Evolutionary conservation across 371 early-diverging fungal genomes (phyloP), one percentile per base, ranked within the genome.

Genomic region (Circinella umbellata): DNA sequence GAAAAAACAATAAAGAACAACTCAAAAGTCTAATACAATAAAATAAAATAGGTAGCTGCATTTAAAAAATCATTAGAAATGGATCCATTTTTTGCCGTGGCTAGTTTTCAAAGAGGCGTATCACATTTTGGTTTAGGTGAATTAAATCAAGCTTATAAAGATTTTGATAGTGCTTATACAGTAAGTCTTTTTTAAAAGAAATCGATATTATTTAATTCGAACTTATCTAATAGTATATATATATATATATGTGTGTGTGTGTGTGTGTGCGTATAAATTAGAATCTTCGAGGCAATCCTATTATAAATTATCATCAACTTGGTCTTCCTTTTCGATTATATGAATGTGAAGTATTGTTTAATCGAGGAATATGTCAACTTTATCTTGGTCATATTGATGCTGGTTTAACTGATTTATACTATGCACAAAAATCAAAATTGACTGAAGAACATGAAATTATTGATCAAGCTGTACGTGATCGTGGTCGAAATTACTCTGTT

Each of bases 231-330:
- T 38, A 55, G 27, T 27, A 27, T 27, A 27, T 27, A 27, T 37
- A 39, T 47, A 39, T 53, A 47, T 14, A 18, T 49, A 35, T 20
- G 53, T 11, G 5, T 20, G n/a, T n/a, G n/a, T n/a, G n/a, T 27
- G 27, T 0, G 27, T 27, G 27, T 0, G 2, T 27, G 27, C 2
- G 27, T 27, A 27, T 27, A 27, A 27, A 27, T 20, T 61, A 93
- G 91, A 89, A 89, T 81, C 80, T 98, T 59, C 91, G 98, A 35
- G 95, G 95, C 48, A 96, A 95, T 79, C 80, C 88, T 69, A 88
- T 90, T 53, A 97, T 98, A 73, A 97, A 98, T 80, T 98, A 98
- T 79, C 90, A 90, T 64, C 99, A 98, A 77, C 86, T 98, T 60
- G 98, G 98, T 4, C 86, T 98, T 48, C 81, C 89, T 48, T 95